Percentiles rank a stretch among this genome's conserved stretches.
These are phyloP conservation scores for Trypanosomatidae sp. DNA, from an alignment of 208 protist species.

Conservation along the genomic window DNA sequence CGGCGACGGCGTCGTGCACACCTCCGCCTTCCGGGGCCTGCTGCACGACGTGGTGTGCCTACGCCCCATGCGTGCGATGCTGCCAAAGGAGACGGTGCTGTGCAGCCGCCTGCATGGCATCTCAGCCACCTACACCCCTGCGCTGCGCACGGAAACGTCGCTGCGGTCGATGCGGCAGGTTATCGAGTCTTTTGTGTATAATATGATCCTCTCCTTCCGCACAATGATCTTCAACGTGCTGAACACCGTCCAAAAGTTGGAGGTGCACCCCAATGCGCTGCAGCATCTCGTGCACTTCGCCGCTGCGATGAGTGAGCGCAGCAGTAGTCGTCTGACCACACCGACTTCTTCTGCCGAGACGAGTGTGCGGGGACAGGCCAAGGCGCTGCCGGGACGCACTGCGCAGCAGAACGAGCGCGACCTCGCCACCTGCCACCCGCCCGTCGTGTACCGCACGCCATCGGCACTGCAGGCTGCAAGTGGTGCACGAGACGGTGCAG, in stretches of 20 bases:
- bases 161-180: constrained; percentile 51
- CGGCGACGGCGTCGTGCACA: constrained; percentile 45
- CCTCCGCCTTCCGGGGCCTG: constrained; percentile 40
- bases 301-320: background rate
- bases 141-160: constrained; percentile 43
- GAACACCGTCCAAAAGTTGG: constrained; percentile 59
- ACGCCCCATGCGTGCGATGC: constrained; percentile 60
- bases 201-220: constrained; percentile 42
- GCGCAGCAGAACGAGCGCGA: constrained; percentile 41
- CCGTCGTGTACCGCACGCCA: no score
- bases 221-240: constrained; percentile 87
- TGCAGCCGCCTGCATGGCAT: constrained; percentile 61
- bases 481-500: no score
- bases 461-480: no score
- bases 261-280: constrained; percentile 22
- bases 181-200: constrained; percentile 71
- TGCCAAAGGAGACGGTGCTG: constrained; percentile 68
- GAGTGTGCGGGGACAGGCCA: no score
- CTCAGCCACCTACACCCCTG: constrained; percentile 46
- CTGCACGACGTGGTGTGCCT: constrained; percentile 49
- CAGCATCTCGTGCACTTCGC: constrained; percentile 14
- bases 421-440: no score
- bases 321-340: background rate
- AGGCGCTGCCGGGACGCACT: constrained; percentile 21
- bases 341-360: no score